phyloP scores from a whole-genome alignment of 1,139 yeast species.

The Schwanniomyces etchellsii region DNA sequence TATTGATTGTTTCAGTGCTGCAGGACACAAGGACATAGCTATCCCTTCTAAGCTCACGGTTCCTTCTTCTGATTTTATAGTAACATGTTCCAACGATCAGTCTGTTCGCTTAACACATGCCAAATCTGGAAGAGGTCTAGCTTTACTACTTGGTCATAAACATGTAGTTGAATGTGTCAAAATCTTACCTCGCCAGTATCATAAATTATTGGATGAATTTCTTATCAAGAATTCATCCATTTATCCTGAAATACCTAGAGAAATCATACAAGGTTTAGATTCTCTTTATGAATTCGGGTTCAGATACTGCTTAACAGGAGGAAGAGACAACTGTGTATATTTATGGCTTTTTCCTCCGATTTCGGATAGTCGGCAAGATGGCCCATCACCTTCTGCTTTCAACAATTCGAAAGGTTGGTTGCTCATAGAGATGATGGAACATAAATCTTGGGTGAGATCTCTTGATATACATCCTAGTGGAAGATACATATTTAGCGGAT shows the following conservation, averaged over 20 bases:
- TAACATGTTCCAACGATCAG: slow-evolving; percentile 83
- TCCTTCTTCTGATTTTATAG: slow-evolving; percentile 39
- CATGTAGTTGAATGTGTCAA: slow-evolving; percentile 78
- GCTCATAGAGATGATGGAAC: slow-evolving; percentile 58
- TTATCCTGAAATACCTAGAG: slow-evolving; percentile 32
- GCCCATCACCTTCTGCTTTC: slow-evolving; percentile 49
- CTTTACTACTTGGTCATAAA: slow-evolving; percentile 68
- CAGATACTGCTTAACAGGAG: slow-evolving; percentile 71
- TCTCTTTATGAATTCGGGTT: slow-evolving; percentile 41
- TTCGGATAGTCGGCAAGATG: slow-evolving; percentile 43
- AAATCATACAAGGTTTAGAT: slow-evolving; percentile 19
- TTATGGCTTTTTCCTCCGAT: slow-evolving; percentile 77
- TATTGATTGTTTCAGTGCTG: slow-evolving; percentile 30
- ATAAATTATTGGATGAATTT: slow-evolving; percentile 45
- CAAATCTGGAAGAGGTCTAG: slow-evolving; percentile 62
- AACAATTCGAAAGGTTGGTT: slow-evolving; percentile 58
- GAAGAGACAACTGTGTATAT: slow-evolving; percentile 72
- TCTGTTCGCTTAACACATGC: slow-evolving; percentile 62
- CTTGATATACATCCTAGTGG: slow-evolving; percentile 74
- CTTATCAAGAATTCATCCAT: slow-evolving; percentile 27
- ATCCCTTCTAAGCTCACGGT: slow-evolving; percentile 15
- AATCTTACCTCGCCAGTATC: slow-evolving; percentile 56
- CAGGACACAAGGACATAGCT: background rate
- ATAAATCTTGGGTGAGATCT: slow-evolving; percentile 82
- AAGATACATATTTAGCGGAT: slow-evolving; percentile 59